phyloP scores from a whole-genome alignment of 2,329 filamentous ascomycete species.

The Diaporthe sp. region DNA sequence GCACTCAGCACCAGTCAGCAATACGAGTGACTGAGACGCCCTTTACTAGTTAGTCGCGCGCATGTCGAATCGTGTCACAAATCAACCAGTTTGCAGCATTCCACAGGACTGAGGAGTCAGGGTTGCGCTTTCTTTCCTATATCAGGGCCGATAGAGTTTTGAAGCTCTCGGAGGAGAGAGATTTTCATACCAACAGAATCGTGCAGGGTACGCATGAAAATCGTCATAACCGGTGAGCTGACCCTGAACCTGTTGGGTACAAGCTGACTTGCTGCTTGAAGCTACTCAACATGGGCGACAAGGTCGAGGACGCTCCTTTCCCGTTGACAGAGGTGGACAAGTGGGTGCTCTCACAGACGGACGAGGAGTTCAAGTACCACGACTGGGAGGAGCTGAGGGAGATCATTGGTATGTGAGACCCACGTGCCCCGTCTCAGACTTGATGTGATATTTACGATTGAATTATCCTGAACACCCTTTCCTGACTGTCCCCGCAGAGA shows the following conservation, averaged over 20 bases:
- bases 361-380: conserved; percentile 79
- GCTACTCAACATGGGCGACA: conserved; percentile 56
- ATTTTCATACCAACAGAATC: not conserved
- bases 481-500: conserved; percentile 51
- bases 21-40: not conserved
- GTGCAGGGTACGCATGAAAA: not conserved
- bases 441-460: not conserved
- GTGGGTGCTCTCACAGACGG: conserved; percentile 72
- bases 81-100: not conserved
- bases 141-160: not conserved
- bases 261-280: conserved; percentile 11
- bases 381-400: conserved; percentile 80
- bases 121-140: not conserved
- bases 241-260: not conserved
- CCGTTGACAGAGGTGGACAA: conserved; percentile 72
- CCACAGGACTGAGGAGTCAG: not conserved
- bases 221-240: not conserved
- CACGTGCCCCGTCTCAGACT: not conserved
- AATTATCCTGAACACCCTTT: not conserved
- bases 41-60: not conserved
- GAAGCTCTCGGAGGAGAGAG: not conserved
- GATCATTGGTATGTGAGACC: conserved; percentile 70
- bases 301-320: conserved; percentile 64
- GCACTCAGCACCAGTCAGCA: conserved; percentile 1
- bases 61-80: not conserved